Conservation (phyloP, 148 eudicot genomes). For the Arctostaphylos glauca region DNA sequence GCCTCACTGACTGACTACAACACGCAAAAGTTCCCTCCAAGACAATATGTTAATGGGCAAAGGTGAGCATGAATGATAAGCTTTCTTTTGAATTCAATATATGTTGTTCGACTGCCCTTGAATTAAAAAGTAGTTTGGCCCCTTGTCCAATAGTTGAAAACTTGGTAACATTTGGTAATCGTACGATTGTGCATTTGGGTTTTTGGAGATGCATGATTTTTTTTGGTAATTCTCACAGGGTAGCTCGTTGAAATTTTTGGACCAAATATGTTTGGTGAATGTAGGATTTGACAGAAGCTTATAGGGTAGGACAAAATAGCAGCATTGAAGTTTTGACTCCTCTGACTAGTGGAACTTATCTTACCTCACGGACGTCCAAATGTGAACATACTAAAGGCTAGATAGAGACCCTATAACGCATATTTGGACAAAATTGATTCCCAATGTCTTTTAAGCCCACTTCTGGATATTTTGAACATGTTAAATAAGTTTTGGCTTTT, state of each 20-base stretch:
- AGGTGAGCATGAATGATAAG: constrained; percentile 33
- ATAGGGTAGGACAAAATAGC: neutral
- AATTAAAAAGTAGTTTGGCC: neutral
- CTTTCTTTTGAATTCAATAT: neutral
- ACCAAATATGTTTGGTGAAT: neutral
- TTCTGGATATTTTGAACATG: neutral
- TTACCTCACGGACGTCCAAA: neutral
- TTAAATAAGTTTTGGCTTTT: neutral
- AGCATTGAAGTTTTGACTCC: constrained; percentile 2
- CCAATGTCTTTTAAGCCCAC: neutral
- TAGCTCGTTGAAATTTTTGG: constrained; percentile 3
- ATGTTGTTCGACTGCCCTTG: neutral
- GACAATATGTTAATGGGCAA: constrained; percentile 60
- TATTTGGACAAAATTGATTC: neutral
- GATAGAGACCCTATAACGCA: neutral
- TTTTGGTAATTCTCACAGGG: too few species aligned
- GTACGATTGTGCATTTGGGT: neutral
- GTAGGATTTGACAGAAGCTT: constrained; percentile 2
- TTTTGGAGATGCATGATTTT: neutral
- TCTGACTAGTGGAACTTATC: neutral
- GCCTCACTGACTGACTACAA: constrained; percentile 74
- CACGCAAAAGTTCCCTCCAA: constrained; percentile 63
- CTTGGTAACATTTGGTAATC: neutral
- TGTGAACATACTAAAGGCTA: neutral
- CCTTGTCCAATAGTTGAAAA: neutral